These are phyloP conservation scores for Fonsecaea nubica DNA, from an alignment of 2,329 filamentous ascomycete species.

Conservation along the genomic window DNA sequence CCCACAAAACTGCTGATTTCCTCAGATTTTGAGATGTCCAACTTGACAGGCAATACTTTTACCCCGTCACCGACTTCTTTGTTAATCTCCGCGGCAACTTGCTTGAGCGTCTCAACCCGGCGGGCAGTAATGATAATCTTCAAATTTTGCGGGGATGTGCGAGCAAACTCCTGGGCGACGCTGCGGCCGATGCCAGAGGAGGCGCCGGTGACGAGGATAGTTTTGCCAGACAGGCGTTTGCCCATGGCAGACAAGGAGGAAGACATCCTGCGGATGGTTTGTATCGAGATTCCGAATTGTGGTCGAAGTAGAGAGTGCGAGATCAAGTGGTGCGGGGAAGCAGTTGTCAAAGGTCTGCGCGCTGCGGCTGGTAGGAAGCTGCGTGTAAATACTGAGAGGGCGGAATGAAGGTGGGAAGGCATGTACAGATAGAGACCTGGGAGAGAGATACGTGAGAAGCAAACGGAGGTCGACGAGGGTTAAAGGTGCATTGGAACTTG, in stretches of 20 bases:
- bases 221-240: slow-evolving; percentile 91
- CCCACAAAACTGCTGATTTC: slow-evolving; percentile 76
- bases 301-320: neutral
- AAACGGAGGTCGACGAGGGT: neutral
- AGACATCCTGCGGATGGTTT: slow-evolving; percentile 59
- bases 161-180: slow-evolving; percentile 87
- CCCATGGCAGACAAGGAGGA: slow-evolving; percentile 64
- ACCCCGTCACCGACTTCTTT: slow-evolving; percentile 79
- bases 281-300: neutral
- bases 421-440: slow-evolving; percentile 11
- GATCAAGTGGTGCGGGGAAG: slow-evolving; percentile 19
- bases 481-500: neutral
- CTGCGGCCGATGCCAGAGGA: slow-evolving; percentile 84
- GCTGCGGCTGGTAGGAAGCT: slow-evolving; percentile 9
- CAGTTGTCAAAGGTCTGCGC: neutral
- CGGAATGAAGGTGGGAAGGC: slow-evolving; percentile 3
- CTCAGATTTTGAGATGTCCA: slow-evolving; percentile 83
- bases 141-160: slow-evolving; percentile 77
- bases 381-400: slow-evolving; percentile 11
- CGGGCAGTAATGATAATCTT: slow-evolving; percentile 90
- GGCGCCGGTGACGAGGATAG: slow-evolving; percentile 87
- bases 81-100: slow-evolving; percentile 77
- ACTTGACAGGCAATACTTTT: slow-evolving; percentile 78
- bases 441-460: neutral
- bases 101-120: slow-evolving; percentile 75